Evolutionary conservation across 129 eudicot genomes (phyloP), one percentile per base, ranked within the genome.

Genomic region (Dittrichia graveolens): DNA sequence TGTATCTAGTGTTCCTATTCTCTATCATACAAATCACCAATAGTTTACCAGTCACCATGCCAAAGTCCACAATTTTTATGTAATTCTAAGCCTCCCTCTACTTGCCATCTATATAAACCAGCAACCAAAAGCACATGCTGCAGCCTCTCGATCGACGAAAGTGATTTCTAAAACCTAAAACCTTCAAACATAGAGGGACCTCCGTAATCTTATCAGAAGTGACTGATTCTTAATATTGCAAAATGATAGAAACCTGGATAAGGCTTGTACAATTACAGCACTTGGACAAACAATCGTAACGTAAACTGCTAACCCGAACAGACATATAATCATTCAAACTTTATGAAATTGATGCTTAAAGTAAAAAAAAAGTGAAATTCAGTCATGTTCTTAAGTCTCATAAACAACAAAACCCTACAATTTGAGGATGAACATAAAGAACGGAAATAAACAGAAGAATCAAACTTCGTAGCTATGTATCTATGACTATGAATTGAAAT

Each of bases 91-190:
- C 31, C 31, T 24, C 31, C 41, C 55, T 65, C 71, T 35, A 45
- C 18, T 31, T 47, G 40, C 8, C 53, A 42, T 64, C 31, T 64
- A 64, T 44, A 42, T 18, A 45, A 64, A 64, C 4, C 69, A 43
- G 50, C 47, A 48, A 48, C 14, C 54, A 54, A 54, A 47, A 46
- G 56, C 71, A 66, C 57, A 31, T 3, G 13, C 53, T 35, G 11
- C 43, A 44, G 2, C 19, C 7, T 58, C 19, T 54, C 38, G 2
- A 44, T 44, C n/a, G n/a, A n/a, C n/a, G 14, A 65, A 66, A 65
- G 72, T n/a, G 24, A 35, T n/a, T 24, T 67, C 7, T 8, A 14
- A 58, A 44, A 70, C 34, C 16, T 8, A 31, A 70, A 54, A 54
- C 10, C 38, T 53, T 53, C 18, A 19, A 54, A 14, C 50, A 54